Base-by-base conservation (phyloP, 768 basidiomycete genomes). In the Cystoderma amianthinum region DNA sequence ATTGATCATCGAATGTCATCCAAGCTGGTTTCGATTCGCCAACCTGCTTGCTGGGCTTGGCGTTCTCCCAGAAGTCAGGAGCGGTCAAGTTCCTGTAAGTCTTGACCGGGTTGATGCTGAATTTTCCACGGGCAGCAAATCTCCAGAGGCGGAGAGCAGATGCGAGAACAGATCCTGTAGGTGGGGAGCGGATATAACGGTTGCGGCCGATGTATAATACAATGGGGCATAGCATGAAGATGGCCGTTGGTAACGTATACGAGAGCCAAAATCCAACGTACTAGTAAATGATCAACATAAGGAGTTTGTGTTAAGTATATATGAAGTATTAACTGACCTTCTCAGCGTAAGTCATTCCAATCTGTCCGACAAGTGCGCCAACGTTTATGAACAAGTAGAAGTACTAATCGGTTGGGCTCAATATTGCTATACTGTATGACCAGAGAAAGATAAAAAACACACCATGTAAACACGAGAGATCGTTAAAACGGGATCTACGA, bases 1-100 rank as follows among this genome's bases (percentile, higher is more conserved):
- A 88, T 39, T 67, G 54, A 50, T 89, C 86, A 49, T 88, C 84
- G 44, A 78, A 88, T 4, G 60, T 78, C 82, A 88, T 86, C 85
- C 84, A 88, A 4, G 22, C 19, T 0, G 84, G 85, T 37, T 65
- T 72, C 28, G 59, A 59, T 21, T 61, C 60, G 1, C 56, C 70
- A 2, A 52, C 50, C 24, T 68, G 59, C 23, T 64, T 66, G 49
- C 80, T 83, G 0, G 86, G 86, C 56, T 84, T 85, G 2, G 67
- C 82, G 34, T 49, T 62, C 35, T 88, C 84, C 85, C 83, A 89
- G 64, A 87, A 85, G 46, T 79, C 80, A n/a, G 64, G 49, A 0
- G 76, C 68, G 7, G 63, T 72, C 37, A 83, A 48, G 48, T 79
- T 70, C 42, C 53, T 65, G 54, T 67, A 65, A 12, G 65, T 68